phyloP scores from a whole-genome alignment of 176 grass and related monocot species.

The Cocos nucifera region DNA sequence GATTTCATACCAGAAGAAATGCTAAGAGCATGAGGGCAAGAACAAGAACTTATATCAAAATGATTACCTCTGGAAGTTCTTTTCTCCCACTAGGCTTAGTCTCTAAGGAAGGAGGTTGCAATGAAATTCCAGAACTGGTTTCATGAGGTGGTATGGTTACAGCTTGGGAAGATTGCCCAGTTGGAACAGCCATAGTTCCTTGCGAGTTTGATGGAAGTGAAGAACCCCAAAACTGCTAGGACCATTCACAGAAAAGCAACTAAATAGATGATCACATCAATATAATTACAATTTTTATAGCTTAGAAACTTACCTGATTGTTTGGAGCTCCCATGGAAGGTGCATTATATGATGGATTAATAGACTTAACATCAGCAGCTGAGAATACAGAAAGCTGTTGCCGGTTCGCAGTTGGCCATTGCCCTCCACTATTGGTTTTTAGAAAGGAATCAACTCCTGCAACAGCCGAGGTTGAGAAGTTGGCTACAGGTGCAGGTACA shows the following conservation, averaged over 20 bases:
- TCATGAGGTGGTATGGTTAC: conserved; percentile 8
- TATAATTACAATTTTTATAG: too few relatives aligned
- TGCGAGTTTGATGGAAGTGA: conserved; percentile 7
- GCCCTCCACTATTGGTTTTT: conserved; percentile 16
- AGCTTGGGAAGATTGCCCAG: conserved; percentile 20
- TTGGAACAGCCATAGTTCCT: conserved; percentile 12
- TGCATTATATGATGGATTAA: conserved; percentile 23
- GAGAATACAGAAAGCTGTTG: conserved; percentile 23
- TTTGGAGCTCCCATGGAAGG: conserved; percentile 14
- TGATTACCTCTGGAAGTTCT: conserved; percentile 43
- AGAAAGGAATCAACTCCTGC: conserved; percentile 7
- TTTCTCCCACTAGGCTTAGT: conserved; percentile 24
- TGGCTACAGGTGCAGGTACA: conserved; percentile 10
- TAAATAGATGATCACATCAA: too few relatives aligned
- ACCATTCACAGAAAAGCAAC: too few relatives aligned
- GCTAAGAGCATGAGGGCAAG: conserved; percentile 9
- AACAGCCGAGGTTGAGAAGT: conserved; percentile 8
- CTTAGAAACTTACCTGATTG: conserved; percentile 25
- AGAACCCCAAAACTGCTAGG: conserved; percentile 17
- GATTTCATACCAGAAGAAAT: conserved; percentile 1
- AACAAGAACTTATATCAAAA: conserved; percentile 3
- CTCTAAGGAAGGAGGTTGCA: conserved; percentile 8
- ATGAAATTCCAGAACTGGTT: conserved; percentile 11
- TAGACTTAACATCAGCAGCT: conserved; percentile 13
- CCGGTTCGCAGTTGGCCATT: conserved; percentile 18